These are phyloP conservation scores for Epichloe amarillans DNA, from an alignment of 2,329 filamentous ascomycete species.

Conservation along the genomic window DNA sequence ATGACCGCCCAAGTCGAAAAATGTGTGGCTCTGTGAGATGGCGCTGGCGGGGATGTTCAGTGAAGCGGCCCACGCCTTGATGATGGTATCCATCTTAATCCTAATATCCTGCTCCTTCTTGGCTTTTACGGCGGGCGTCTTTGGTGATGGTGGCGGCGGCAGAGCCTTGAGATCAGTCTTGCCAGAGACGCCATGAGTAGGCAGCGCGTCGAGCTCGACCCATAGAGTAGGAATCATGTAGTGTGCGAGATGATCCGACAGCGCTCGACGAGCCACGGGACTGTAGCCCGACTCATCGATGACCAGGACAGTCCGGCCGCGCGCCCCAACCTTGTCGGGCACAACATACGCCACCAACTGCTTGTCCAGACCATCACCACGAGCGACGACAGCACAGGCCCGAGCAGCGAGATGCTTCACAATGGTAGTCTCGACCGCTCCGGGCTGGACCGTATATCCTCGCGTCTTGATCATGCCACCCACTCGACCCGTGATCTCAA, in stretches of 20 bases:
- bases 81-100: slow-evolving; percentile 53
- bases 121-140: slow-evolving; percentile 24
- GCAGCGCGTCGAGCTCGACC: slow-evolving; percentile 58
- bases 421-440: slow-evolving; percentile 63
- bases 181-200: slow-evolving; percentile 66
- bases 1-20: slow-evolving; percentile 72
- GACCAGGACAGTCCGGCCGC: slow-evolving; percentile 46
- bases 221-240: slow-evolving; percentile 76
- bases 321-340: slow-evolving; percentile 44
- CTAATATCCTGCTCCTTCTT: slow-evolving; percentile 44
- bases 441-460: slow-evolving; percentile 65
- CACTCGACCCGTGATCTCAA: slow-evolving; percentile 65
- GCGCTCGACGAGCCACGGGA: slow-evolving; percentile 49
- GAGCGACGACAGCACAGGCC: slow-evolving; percentile 58
- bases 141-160: slow-evolving; percentile 47
- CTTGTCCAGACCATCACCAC: slow-evolving; percentile 61
- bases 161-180: slow-evolving; percentile 64
- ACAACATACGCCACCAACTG: slow-evolving; percentile 70
- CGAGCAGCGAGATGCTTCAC: slow-evolving; percentile 55
- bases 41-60: slow-evolving; percentile 49
- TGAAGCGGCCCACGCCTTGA: slow-evolving; percentile 58
- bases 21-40: slow-evolving; percentile 59
- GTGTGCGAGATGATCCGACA: slow-evolving; percentile 56
- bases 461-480: slow-evolving; percentile 72
- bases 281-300: slow-evolving; percentile 62